Conservation (phyloP, 2,329 filamentous ascomycete genomes). For the Sporothrix pallida region DNA sequence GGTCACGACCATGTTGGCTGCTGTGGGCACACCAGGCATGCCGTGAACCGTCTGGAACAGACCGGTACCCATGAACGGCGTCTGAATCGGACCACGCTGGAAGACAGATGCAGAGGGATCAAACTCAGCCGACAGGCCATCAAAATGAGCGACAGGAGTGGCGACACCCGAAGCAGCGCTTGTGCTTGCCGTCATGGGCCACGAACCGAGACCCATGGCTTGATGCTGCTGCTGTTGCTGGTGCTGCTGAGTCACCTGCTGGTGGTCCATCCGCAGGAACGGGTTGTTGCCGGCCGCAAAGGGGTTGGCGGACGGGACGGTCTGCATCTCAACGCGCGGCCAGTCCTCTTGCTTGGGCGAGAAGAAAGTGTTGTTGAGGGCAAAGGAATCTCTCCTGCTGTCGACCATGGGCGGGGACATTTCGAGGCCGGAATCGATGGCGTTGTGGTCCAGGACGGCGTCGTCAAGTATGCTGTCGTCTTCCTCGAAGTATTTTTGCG, state of each 20-base stretch:
- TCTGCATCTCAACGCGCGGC: slow-evolving; percentile 69
- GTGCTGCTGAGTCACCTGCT: slow-evolving; percentile 46
- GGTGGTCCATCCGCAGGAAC: slow-evolving; percentile 68
- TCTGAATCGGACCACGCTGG: slow-evolving; percentile 54
- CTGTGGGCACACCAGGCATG: slow-evolving; percentile 59
- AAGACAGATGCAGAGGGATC: slow-evolving; percentile 60
- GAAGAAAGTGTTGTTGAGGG: slow-evolving; percentile 63
- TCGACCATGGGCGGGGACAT: slow-evolving; percentile 67
- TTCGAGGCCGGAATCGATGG: slow-evolving; percentile 65
- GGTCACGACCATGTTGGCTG: slow-evolving; percentile 2
- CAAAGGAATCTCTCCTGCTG: slow-evolving; percentile 69
- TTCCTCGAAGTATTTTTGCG: slow-evolving; percentile 63
- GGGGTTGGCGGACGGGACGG: slow-evolving; percentile 66
- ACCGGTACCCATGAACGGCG: slow-evolving; percentile 58
- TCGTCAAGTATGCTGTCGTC: slow-evolving; percentile 66
- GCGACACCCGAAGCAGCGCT: slow-evolving; percentile 69
- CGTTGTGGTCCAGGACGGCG: slow-evolving; percentile 63
- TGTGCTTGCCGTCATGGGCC: slow-evolving; percentile 58
- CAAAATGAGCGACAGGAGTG: slow-evolving; percentile 75
- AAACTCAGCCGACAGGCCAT: slow-evolving; percentile 64
- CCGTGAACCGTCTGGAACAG: slow-evolving; percentile 55
- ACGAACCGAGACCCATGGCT: slow-evolving; percentile 53
- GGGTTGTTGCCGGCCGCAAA: slow-evolving; percentile 66
- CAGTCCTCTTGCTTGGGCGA: slow-evolving; percentile 70
- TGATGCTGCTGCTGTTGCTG: slow-evolving; percentile 42